Evolutionary conservation across 2,329 filamentous ascomycete species (phyloP), one percentile per base, ranked within the genome.

Genomic region (Aspergillaceae sp.): DNA sequence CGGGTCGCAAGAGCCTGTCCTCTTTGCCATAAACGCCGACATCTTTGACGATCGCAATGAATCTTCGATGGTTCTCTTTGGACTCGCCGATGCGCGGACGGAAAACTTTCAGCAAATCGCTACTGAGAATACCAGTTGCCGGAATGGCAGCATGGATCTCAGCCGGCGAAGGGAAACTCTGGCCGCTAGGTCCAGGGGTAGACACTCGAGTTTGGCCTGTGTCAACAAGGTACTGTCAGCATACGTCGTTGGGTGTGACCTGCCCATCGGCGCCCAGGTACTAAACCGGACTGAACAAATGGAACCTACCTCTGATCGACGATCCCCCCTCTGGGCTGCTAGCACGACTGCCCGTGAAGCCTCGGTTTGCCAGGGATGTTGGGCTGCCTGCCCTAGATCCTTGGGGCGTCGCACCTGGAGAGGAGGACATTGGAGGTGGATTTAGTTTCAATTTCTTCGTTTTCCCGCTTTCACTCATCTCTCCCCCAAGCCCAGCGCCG

Each of bases 311-410:
- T 58, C 57, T 58, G 11, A 56, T 44, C 27, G 56, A 48, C 44
- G 47, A 41, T 27, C 40, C 46, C 37, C 50, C 56, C 29, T 67
- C 67, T 37, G 70, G 67, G 45, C 69, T 72, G 48, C 61, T 65
- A 28, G 67, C 65, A 45, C 66, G 66, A 46, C 65, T 70, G 41
- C 60, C 63, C 30, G 52, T 51, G 42, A 62, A 53, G 45, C 49
- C 54, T 47, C 50, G 58, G 29, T 36, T 54, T 48, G 58, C 51
- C 48, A 59, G 11, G 50, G 66, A 51, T 46, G 60, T 60, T 59
- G 70, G 74, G 48, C 74, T 77, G 9, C 64, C 70, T 41, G 68
- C 68, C 45, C 74, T 69, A 29, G 73, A 77, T 36, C 69, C 73
- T 48, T 65, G 66, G 2, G 74, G 74, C 7, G 73, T 74, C 19